phyloP scores from a whole-genome alignment of 495 filamentous ascomycete genomes.

The Neurospora terricola region DNA sequence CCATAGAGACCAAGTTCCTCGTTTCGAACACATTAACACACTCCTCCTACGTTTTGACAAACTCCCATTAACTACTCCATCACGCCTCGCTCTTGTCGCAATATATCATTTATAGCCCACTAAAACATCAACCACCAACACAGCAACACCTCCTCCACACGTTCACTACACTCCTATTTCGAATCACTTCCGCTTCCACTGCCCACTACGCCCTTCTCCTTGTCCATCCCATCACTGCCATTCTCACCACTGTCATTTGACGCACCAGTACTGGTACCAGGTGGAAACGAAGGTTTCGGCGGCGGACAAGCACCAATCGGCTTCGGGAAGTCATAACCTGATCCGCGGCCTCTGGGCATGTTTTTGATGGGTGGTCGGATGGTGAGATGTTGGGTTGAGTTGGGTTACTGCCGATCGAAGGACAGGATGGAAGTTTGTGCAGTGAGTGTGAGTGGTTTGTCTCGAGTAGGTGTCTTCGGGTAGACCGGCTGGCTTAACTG shows the following conservation, averaged over 20 bases:
- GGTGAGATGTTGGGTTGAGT: neutral
- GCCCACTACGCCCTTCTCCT: neutral
- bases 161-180: neutral
- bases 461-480: neutral
- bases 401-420: neutral
- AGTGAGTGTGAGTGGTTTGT: neutral
- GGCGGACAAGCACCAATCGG: neutral
- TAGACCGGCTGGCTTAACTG: neutral
- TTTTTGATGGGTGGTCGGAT: neutral
- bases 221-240: neutral
- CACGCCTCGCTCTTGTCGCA: neutral
- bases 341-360: neutral
- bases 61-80: neutral
- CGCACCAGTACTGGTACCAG: neutral
- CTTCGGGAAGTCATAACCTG: neutral
- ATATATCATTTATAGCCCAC: neutral
- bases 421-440: neutral
- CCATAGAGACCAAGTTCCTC: neutral
- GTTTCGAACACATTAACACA: neutral
- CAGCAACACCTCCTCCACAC: too few relatives aligned
- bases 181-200: neutral
- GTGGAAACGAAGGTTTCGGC: neutral
- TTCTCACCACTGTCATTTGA: neutral
- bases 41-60: neutral
- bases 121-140: neutral